Percentiles rank a stretch among this genome's conserved stretches.
Evolutionary conservation across 805 yeast genomes (phyloP).

Genomic region (Jamesozyma rosinii): DNA sequence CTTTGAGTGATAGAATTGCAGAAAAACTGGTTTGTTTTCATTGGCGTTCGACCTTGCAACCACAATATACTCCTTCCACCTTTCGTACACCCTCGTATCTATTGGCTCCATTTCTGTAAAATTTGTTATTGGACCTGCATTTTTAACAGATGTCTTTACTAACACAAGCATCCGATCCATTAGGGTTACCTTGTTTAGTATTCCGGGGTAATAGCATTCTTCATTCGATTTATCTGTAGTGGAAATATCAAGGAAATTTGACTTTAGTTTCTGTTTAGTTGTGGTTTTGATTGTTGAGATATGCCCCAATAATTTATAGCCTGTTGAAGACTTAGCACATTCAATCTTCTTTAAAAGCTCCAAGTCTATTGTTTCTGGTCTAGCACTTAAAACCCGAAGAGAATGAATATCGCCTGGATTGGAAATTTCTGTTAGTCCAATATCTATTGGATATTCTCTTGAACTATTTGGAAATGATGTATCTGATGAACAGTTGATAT

Average conservation of each 20-base stretch:
- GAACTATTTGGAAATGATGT: too few relatives aligned
- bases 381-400: neutral
- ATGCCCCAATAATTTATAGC: neutral
- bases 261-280: neutral
- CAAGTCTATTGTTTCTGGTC: neutral
- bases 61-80: slow-evolving; percentile 75
- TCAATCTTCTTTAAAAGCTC: slow-evolving; percentile 8
- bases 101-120: slow-evolving; percentile 44
- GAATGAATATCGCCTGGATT: neutral
- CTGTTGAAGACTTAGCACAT: slow-evolving; percentile 6
- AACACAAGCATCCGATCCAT: slow-evolving; percentile 62
- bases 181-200: slow-evolving; percentile 52
- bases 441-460: neutral
- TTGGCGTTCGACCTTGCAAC: slow-evolving; percentile 59
- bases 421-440: neutral
- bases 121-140: slow-evolving; percentile 24
- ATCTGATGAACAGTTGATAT: too few relatives aligned
- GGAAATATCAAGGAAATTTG: neutral
- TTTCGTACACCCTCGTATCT: slow-evolving; percentile 49
- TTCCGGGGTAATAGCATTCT: neutral
- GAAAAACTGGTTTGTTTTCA: slow-evolving; percentile 40
- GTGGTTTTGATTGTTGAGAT: neutral
- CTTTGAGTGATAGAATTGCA: slow-evolving; percentile 53
- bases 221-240: neutral
- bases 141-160: slow-evolving; percentile 35